Evolutionary conservation across 768 basidiomycete genomes (phyloP).

Genomic region (Ramaria sp.): DNA sequence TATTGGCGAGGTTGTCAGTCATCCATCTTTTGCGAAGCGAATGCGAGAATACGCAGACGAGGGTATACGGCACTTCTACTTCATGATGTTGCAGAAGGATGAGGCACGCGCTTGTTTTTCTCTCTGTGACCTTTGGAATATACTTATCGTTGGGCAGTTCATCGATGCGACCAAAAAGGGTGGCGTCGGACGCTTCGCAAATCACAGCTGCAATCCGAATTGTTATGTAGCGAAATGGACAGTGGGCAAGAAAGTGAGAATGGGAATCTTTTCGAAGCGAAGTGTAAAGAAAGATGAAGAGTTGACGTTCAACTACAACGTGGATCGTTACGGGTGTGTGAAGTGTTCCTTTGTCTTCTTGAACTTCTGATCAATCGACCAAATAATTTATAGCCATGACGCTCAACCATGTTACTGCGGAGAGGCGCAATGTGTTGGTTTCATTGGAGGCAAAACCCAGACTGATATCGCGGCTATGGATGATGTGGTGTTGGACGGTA

Average conservation of each 20-base stretch:
- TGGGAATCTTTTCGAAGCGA: conserved; percentile 96
- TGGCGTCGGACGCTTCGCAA: conserved; percentile 93
- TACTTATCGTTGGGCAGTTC: conserved; percentile 42
- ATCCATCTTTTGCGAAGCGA: conserved; percentile 77
- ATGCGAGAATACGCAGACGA: conserved; percentile 91
- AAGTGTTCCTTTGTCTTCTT: neutral
- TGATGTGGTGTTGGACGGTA: conserved; percentile 88
- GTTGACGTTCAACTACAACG: conserved; percentile 98
- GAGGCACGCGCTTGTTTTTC: conserved; percentile 59
- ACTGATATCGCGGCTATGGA: conserved; percentile 93
- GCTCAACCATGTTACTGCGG: conserved; percentile 94
- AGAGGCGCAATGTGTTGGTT: conserved; percentile 90
- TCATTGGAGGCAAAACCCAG: conserved; percentile 96
- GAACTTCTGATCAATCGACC: neutral
- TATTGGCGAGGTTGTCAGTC: conserved; percentile 90
- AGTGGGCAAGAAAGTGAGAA: conserved; percentile 75
- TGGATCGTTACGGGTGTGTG: conserved; percentile 93
- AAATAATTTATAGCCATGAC: conserved; percentile 70
- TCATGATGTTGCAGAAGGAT: conserved; percentile 99
- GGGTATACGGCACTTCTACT: conserved; percentile 95
- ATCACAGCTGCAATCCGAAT: conserved; percentile 96
- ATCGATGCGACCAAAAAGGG: conserved; percentile 97
- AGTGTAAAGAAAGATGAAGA: conserved; percentile 71
- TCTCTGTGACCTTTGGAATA: neutral
- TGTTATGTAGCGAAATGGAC: conserved; percentile 99